These are phyloP conservation scores for Stentor coeruleus DNA, from an alignment of 73 alveolate species.

Conservation along the genomic window DNA sequence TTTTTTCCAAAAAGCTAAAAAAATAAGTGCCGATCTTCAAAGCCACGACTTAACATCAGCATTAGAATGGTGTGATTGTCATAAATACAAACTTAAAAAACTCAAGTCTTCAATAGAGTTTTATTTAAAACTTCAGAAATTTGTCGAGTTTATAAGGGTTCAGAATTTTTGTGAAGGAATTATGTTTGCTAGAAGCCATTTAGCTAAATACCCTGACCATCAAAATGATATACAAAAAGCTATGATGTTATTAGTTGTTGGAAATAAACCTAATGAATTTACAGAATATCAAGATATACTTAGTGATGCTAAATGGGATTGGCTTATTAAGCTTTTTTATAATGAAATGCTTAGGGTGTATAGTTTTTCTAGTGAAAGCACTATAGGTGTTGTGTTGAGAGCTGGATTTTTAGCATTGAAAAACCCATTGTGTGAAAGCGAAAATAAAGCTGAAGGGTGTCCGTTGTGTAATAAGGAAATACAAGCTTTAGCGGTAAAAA, in stretches of 20 bases:
- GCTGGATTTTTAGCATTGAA: background rate
- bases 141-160: background rate
- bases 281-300: constrained; percentile 5
- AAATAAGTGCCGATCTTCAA: constrained; percentile 4
- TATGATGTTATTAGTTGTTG: background rate
- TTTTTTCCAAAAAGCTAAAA: background rate
- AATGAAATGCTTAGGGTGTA: constrained; percentile 12
- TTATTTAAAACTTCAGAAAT: constrained; percentile 14
- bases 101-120: background rate
- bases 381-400: background rate
- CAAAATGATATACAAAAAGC: background rate
- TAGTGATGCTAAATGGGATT: background rate
- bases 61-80: constrained; percentile 1
- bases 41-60: background rate
- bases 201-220: constrained; percentile 3
- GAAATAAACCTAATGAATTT: background rate
- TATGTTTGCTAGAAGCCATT: background rate
- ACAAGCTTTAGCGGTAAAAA: background rate
- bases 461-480: background rate
- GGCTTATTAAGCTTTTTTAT: background rate
- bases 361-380: background rate
- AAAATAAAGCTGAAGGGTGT: background rate
- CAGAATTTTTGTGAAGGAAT: background rate
- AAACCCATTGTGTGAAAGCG: constrained; percentile 9
- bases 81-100: constrained; percentile 9